Base-by-base conservation (phyloP, 1,284 basidiomycete species). In the Erythrobasidium hasegawianum region DNA sequence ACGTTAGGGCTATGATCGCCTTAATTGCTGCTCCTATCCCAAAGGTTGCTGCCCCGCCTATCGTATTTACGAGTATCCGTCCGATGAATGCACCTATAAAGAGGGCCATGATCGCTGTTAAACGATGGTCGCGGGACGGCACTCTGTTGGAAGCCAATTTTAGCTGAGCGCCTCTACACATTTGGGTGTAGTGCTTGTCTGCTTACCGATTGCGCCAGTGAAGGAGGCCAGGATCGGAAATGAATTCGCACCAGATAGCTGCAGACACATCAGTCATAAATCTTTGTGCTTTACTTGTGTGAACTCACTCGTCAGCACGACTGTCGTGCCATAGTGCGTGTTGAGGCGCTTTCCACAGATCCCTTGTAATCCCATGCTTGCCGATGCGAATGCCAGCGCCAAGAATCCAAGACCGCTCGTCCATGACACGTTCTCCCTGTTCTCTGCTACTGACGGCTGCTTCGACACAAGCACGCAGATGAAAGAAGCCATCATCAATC, bases 401-500 rank as follows among this genome's bases (percentile, higher is more conserved):
- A 85, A 83, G 72, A 86, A 90, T 0, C 86, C 82, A 58, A 85
- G 72, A 1, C 81, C 77, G 64, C 85, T 85, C 9, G 78, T 81
- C 89, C 90, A 91, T 1, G 85, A 83, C 0, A 88, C 87, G 57
- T 83, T 78, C 2, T 80, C 84, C 26, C 87, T 78, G 68, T 74
- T 71, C 33, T 78, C 76, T 2, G 86, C 84, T 43, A 85, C 76
- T 77, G 83, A 81, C 53, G 78, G 71, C 76, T 87, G 50, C 55
- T 61, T 66, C 74, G 81, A 0, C 81, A 73, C 78, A 85, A 86
- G 87, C 45, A 87, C 79, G 1, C 83, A 76, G 59, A 92, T 74
- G 0, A 88, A 85, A 0, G 83, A 85, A 0, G 81, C 83, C 84
- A 89, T 86, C 13, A 86, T 86, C 74, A 90, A 79, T 33, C 90